Base-by-base conservation (phyloP, 768 basidiomycete species). In the Solioccasus polychromus region DNA sequence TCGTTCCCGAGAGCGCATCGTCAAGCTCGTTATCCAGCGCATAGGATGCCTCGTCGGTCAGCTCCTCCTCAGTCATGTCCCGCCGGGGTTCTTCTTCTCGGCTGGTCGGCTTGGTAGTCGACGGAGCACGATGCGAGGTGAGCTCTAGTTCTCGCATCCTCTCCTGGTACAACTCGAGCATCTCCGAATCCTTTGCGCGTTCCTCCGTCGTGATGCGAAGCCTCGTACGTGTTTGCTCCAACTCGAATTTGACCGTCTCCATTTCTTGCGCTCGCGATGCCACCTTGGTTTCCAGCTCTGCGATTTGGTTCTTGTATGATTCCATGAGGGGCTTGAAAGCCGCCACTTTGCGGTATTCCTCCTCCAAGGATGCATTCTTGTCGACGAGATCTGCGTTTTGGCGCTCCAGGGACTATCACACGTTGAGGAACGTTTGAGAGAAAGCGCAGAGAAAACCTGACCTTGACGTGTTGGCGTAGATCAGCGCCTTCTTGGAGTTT, bases 401-500 rank as follows among this genome's bases (percentile, higher is more conserved):
- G 55, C 85, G 88, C 69, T 98, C 94, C 20, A 97, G 73, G 3
- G 82, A 80, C 92, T 93, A 18, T 18, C 29, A 23, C 12, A 42
- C 19, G 48, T 30, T 49, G 14, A 51, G 26, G 34, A n/a, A 19
- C 3, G 14, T 34, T 29, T 28, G 29, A 39, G 20, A 44, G 12
- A 38, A 39, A 28, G 30, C 17, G 34, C 22, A 59, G 57, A 20
- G 10, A 62, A 55, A 55, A n/a, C n/a, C 67, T 29, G 45, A 86
- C 90, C 70, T 88, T 91, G 59, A 94, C 81, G 46, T 85, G 83
- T 51, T 91, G 90, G 22, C 92, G 82, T 17, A 94, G 72, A 52
- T 95, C 91, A 12, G 88, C 92, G 4, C 88, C 82, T 63, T 97
- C 96, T 58, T 97, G 95, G 1, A 98, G 77, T 68, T 98, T 99